Evolutionary conservation across 768 basidiomycete species (phyloP), one percentile per base, ranked within the genome.

Genomic region (Amanita rimosa): DNA sequence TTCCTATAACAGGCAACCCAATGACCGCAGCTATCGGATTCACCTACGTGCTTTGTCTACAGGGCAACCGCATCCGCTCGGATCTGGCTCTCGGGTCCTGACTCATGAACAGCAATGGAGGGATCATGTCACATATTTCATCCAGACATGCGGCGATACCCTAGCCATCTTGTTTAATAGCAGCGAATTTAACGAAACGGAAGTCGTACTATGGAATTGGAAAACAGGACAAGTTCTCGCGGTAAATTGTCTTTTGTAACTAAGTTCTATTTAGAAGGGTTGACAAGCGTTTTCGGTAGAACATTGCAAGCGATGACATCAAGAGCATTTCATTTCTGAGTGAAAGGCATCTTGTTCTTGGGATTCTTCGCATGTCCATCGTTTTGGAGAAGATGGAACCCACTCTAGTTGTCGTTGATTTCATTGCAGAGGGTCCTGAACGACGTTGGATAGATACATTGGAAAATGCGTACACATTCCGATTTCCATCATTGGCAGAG

Each of bases 151-250:
- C 41, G 70, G 69, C 6, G 70, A 79, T 26, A 65, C 67, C 26
- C 53, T 85, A 14, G 78, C 70, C 9, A 60, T 84, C 35, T 64
- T 78, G 5, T 75, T 76, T 46, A 53, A 65, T 44, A 61, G 62
- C 49, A 50, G 50, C 7, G 65, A 62, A 34, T 51, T 48, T 6
- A 57, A 58, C 29, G 65, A 65, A 40, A 73, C 68, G 26, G 74
- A 78, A 53, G 58, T 84, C 10, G 62, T 73, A 19, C 63, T 81
- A 17, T 85, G 80, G 81, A 72, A 85, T 48, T 85, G 83, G 84
- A 76, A 74, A 57, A 78, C 73, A 3, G 78, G 78, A 5, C 54
- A 60, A 8, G 57, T 66, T 6, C 58, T 77, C 54, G 50, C 73
- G 53, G 82, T 85, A 55, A 66, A 75, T 65, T 17, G 13, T 37